A percentile compares a stretch with the other conserved stretches of the same genome.
phyloP scores from a whole-genome alignment of 805 yeast genomes.

The Sugiyamaella chiloensis region DNA sequence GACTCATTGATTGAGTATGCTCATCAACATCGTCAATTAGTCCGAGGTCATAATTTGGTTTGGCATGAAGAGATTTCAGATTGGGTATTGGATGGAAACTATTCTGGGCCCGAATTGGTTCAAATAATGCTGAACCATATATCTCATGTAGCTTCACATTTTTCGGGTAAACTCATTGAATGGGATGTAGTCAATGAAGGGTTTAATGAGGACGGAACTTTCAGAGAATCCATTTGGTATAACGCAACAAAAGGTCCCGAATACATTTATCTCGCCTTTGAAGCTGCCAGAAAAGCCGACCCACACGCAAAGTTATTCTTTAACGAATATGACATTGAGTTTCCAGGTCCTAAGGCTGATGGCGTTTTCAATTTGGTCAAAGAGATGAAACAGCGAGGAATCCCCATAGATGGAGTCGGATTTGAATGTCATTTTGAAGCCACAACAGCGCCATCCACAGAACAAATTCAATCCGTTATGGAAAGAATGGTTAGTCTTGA shows the following conservation, averaged over 20 bases:
- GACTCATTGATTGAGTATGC: constrained; percentile 6
- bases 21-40: constrained; percentile 5
- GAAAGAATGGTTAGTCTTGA: not conserved
- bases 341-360: constrained; percentile 9
- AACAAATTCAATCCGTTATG: not conserved
- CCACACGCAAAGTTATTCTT: constrained; percentile 5
- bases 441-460: not conserved
- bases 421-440: constrained; percentile 10
- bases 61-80: constrained; percentile 12
- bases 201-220: constrained; percentile 10
- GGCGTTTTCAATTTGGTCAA: constrained; percentile 5
- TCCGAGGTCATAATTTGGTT: constrained; percentile 7
- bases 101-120: not conserved
- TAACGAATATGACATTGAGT: constrained; percentile 10
- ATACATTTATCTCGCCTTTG: constrained; percentile 5
- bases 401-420: constrained; percentile 10
- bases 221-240: constrained; percentile 7
- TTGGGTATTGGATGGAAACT: constrained; percentile 6
- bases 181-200: constrained; percentile 13
- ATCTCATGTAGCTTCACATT: constrained; percentile 2
- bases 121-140: constrained; percentile 7
- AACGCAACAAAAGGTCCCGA: constrained; percentile 10
- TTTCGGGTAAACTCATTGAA: not conserved
- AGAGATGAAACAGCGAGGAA: not conserved
- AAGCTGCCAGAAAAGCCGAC: constrained; percentile 9